Conservation (phyloP, 31 red algal species). For the Pterothamnion heteromorphum region DNA sequence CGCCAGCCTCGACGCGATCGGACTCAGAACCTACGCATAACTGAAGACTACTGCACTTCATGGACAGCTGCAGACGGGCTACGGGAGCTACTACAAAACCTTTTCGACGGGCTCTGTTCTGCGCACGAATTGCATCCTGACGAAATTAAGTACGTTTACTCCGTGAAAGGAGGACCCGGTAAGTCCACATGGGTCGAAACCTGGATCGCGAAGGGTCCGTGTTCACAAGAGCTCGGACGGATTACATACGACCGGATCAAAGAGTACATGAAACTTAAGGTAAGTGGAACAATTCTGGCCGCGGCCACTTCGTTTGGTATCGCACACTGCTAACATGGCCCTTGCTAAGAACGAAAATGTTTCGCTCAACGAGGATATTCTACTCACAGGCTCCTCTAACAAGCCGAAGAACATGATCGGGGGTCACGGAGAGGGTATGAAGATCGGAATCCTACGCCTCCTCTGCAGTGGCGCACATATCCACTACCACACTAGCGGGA, state of each 20-base stretch:
- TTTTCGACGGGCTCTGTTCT: background rate
- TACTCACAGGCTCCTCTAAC: background rate
- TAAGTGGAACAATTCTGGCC: background rate
- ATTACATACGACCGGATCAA: too few relatives aligned
- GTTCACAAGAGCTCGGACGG: too few relatives aligned
- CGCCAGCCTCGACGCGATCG: too few relatives aligned
- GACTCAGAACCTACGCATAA: too few relatives aligned
- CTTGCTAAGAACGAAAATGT: background rate
- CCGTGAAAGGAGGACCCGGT: background rate
- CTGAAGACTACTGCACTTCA: too few relatives aligned
- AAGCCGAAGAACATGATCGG: background rate
- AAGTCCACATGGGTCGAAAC: background rate
- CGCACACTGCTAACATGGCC: background rate
- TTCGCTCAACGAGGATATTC: background rate
- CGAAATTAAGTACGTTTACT: background rate
- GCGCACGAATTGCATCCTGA: background rate
- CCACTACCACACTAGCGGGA: background rate
- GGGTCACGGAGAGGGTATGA: slow-evolving; percentile 23
- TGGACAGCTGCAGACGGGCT: too few relatives aligned
- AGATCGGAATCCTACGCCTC: background rate
- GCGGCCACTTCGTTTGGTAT: background rate
- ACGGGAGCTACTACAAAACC: slow-evolving; percentile 10
- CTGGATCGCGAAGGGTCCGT: background rate
- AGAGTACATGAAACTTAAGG: too few relatives aligned
- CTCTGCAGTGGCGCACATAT: background rate